A percentile compares a stretch with the other conserved stretches of the same genome.
Conservation (phyloP, 352 stramenopile genomes). For the Pythium sp. region DNA sequence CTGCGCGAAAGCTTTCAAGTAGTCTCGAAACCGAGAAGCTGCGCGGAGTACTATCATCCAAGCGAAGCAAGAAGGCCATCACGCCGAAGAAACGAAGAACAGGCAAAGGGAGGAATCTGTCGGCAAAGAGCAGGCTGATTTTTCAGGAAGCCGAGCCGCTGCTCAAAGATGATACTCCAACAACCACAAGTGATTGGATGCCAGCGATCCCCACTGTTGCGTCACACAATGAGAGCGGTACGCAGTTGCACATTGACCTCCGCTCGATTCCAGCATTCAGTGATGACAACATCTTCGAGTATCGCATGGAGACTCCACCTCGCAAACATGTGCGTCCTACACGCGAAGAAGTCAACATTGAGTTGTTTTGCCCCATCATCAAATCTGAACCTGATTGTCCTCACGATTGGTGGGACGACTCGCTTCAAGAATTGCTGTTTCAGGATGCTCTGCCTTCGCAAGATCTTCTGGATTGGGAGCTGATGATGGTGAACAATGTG, state of each 20-base stretch:
- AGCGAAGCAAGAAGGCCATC: constrained; percentile 3
- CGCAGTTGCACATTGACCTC: constrained; percentile 8
- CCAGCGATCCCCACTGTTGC: not conserved
- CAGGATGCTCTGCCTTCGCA: constrained; percentile 33
- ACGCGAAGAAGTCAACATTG: constrained; percentile 7
- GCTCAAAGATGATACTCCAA: not conserved
- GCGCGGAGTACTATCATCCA: not conserved
- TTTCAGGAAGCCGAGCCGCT: not conserved
- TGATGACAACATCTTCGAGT: not conserved
- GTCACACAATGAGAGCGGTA: not conserved
- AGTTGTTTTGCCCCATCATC: constrained; percentile 10
- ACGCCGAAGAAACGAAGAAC: constrained; percentile 6
- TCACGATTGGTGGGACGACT: constrained; percentile 42
- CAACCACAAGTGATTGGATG: not conserved
- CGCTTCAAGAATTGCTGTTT: constrained; percentile 38
- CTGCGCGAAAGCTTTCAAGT: constrained; percentile 2
- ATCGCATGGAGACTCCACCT: not conserved
- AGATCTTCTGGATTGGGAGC: constrained; percentile 47
- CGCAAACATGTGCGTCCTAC: constrained; percentile 19
- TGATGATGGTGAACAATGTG: constrained; percentile 19
- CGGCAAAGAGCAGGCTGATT: constrained; percentile 7
- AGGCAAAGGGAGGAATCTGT: not conserved
- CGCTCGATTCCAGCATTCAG: not conserved
- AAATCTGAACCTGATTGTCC: constrained; percentile 14
- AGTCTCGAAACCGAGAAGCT: constrained; percentile 1